Percentiles rank a stretch among this genome's conserved stretches.
phyloP scores from a whole-genome alignment of 768 basidiomycete genomes.

The Russula dissimulans region DNA sequence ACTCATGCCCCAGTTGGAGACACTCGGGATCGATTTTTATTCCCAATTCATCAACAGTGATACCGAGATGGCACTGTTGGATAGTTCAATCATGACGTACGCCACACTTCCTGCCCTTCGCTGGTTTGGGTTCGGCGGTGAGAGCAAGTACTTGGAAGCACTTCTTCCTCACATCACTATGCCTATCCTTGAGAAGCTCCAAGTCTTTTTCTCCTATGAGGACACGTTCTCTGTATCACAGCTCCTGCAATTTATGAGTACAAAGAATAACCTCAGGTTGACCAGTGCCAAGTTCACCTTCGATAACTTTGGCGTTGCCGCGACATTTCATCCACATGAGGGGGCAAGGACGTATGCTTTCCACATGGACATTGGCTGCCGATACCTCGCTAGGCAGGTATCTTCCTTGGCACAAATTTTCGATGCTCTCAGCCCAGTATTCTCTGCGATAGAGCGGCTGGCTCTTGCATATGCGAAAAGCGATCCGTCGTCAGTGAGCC shows the following conservation, averaged over 20 bases:
- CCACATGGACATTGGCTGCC: no score
- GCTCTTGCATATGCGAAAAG: no score
- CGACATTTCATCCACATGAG: neutral
- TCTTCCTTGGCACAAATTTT: no score
- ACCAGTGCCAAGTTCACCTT: neutral
- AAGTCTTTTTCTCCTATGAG: neutral
- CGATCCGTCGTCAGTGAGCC: no score
- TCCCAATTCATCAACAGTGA: neutral
- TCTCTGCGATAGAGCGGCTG: no score
- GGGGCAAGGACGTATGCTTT: no score
- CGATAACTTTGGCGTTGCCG: rapidly evolving
- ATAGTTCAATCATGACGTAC: neutral
- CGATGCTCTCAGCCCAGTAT: no score
- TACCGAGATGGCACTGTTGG: no score
- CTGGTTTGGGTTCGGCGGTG: neutral
- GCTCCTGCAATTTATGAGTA: neutral
- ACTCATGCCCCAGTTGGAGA: neutral
- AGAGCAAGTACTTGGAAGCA: neutral
- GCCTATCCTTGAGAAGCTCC: neutral
- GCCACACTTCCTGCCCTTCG: neutral
- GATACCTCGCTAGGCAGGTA: no score
- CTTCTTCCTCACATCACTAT: neutral
- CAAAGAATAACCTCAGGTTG: neutral
- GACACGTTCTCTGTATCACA: neutral
- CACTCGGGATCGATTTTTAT: neutral